Base-by-base conservation (phyloP, 805 yeast species). In the Saturnispora serradocipensis region DNA sequence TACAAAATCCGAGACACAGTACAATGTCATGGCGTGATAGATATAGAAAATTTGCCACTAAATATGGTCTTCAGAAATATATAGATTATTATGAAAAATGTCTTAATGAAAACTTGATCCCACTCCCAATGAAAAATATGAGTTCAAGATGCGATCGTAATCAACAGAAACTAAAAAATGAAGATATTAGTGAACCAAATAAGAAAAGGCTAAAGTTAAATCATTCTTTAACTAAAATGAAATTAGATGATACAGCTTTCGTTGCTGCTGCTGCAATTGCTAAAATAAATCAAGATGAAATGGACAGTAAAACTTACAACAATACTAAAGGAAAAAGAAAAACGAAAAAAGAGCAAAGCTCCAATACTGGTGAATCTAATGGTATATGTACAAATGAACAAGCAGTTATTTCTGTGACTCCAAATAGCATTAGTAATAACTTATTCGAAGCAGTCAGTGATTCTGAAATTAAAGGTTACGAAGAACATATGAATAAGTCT, bases 1-100 rank as follows among this genome's bases (percentile, higher is more conserved):
- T 67, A 34, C 61, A 60, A 38, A 62, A 68, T 51, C 77, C 83
- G 10, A 67, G 73, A 36, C 93, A 86, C 64, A 70, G 86, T 3
- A 73, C 74, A 45, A 76, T 77, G 60, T 82, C 90, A n/a, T 86
- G 91, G 90, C 79, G 93, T 64, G 93, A 86, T 62, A 73, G 93
- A 56, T 86, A 77, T 63, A 70, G 91, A 57, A 86, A 84, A 65
- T 84, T 83, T 66, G 79, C 84, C 10, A 64, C 77, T 3, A 71
- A 72, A n/a, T 81, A 74, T 59, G 89, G 89, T 30, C 71, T 84
- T 51, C 77, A 76, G 55, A 71, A 72, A 42, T 85, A 79, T 59
- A 70, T 80, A 42, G 60, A 61, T 3, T 80, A 81, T 58, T 83
- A 77, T 62, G 79, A 79, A 32, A 59, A 60, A 1, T 73, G 75